Conservation (phyloP, 2,329 filamentous ascomycete species). For the Hysterium pulicare region DNA sequence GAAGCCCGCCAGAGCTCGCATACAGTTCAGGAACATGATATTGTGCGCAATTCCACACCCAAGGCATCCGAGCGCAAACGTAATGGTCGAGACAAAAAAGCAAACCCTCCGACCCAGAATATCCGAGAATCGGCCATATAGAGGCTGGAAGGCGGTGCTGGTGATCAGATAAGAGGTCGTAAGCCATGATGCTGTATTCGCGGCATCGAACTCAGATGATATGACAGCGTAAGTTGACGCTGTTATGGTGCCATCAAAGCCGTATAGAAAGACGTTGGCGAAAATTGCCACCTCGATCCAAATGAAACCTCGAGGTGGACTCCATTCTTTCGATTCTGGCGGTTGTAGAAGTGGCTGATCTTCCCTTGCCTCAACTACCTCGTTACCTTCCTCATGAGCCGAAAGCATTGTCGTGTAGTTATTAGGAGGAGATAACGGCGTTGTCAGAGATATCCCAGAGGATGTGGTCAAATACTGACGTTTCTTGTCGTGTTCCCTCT, state of each 20-base stretch:
- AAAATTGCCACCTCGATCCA: conserved; percentile 50
- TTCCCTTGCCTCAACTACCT: conserved; percentile 6
- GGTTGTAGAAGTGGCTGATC: conserved; percentile 14
- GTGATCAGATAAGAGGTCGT: conserved; percentile 20
- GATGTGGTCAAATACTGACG: no score
- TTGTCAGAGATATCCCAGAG: no score
- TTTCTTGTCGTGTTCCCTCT: no score
- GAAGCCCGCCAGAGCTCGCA: conserved; percentile 27
- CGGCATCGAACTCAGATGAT: conserved; percentile 44
- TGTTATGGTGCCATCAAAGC: conserved; percentile 47
- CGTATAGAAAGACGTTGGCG: conserved; percentile 62
- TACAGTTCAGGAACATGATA: conserved; percentile 22
- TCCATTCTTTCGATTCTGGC: conserved; percentile 17
- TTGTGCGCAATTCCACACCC: conserved; percentile 26
- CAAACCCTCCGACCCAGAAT: conserved; percentile 34
- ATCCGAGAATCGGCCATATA: conserved; percentile 37
- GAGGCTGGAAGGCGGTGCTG: conserved; percentile 21
- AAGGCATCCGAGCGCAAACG: conserved; percentile 27
- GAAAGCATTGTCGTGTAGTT: no score
- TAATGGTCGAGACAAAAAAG: conserved; percentile 29
- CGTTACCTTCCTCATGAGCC: conserved; percentile 6
- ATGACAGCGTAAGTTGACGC: conserved; percentile 42
- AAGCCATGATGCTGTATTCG: conserved; percentile 40
- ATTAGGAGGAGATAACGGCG: no score
- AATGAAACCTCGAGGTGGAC: conserved; percentile 16